Evolutionary conservation across 352 stramenopile species (phyloP).

Genomic region (Saprolegnia parasitica): DNA sequence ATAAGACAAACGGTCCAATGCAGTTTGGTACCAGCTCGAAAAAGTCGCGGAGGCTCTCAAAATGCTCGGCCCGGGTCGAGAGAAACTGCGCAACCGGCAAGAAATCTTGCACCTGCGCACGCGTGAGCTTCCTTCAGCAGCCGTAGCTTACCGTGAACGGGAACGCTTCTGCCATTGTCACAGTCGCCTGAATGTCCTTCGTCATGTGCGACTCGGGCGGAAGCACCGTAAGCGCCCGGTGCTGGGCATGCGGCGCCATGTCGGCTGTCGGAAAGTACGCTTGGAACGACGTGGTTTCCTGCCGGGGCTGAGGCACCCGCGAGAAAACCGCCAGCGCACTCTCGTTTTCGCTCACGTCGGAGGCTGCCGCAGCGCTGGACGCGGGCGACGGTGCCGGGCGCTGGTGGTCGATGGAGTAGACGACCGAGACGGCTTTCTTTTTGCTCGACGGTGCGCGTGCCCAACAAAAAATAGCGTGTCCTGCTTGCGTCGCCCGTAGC

Average conservation of each 20-base stretch:
- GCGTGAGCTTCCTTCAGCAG: not conserved
- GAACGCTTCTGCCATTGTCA: constrained; percentile 72
- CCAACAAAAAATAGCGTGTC: too few relatives aligned
- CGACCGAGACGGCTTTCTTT: too few relatives aligned
- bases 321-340: too few relatives aligned
- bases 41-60: constrained; percentile 78
- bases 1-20: constrained; percentile 5
- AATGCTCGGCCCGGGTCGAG: constrained; percentile 64
- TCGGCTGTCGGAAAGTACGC: too few relatives aligned
- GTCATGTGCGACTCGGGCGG: constrained; percentile 38
- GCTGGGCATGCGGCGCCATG: constrained; percentile 33
- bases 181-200: constrained; percentile 76
- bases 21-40: constrained; percentile 49
- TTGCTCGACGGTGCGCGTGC: too few relatives aligned
- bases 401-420: too few relatives aligned
- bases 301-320: too few relatives aligned
- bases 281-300: too few relatives aligned
- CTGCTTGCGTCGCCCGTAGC: too few relatives aligned
- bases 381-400: too few relatives aligned
- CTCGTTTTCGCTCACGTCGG: too few relatives aligned
- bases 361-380: too few relatives aligned
- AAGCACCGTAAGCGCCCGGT: constrained; percentile 58
- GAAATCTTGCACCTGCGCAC: constrained; percentile 50
- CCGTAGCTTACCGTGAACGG: constrained; percentile 37
- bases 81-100: constrained; percentile 73